Conservation (phyloP, 768 basidiomycete genomes). For the Paxillus involutus region DNA sequence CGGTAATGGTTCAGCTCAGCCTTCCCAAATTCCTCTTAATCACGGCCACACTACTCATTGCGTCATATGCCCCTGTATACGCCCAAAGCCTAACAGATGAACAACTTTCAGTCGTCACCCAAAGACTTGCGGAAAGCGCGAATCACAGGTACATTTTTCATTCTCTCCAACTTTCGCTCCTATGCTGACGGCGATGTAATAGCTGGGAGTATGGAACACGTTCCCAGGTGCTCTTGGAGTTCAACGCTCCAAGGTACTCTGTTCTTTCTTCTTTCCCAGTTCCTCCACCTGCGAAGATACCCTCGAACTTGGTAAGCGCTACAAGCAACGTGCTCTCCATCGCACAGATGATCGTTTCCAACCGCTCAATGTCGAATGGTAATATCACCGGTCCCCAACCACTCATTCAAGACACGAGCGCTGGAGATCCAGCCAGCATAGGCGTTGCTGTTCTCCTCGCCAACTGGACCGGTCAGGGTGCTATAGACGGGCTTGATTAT, state of each 20-base stretch:
- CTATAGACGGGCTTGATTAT: slow-evolving; percentile 50
- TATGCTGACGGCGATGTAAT: background rate
- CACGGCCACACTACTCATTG: slow-evolving; percentile 2
- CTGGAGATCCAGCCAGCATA: slow-evolving; percentile 77
- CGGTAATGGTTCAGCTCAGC: background rate
- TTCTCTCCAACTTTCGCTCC: background rate
- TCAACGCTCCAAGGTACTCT: slow-evolving; percentile 44
- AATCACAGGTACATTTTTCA: slow-evolving; percentile 36
- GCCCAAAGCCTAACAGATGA: slow-evolving; percentile 37
- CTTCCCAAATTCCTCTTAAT: background rate
- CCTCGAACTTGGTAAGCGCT: slow-evolving; percentile 22
- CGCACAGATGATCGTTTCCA: slow-evolving; percentile 46
- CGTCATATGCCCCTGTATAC: background rate
- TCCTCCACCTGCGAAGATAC: slow-evolving; percentile 27
- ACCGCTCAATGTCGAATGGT: slow-evolving; percentile 43
- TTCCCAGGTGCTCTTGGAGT: slow-evolving; percentile 51
- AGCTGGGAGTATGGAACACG: slow-evolving; percentile 59
- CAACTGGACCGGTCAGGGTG: slow-evolving; percentile 46
- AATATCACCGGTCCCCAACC: slow-evolving; percentile 53
- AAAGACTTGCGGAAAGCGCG: slow-evolving; percentile 41
- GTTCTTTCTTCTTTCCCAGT: slow-evolving; percentile 35
- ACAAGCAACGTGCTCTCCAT: slow-evolving; percentile 60
- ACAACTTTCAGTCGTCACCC: slow-evolving; percentile 36
- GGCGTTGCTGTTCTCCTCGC: slow-evolving; percentile 67
- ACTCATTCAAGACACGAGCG: slow-evolving; percentile 58